These are phyloP conservation scores for Saccharomycopsis babjevae DNA, from an alignment of 805 yeast species.

Conservation along the genomic window DNA sequence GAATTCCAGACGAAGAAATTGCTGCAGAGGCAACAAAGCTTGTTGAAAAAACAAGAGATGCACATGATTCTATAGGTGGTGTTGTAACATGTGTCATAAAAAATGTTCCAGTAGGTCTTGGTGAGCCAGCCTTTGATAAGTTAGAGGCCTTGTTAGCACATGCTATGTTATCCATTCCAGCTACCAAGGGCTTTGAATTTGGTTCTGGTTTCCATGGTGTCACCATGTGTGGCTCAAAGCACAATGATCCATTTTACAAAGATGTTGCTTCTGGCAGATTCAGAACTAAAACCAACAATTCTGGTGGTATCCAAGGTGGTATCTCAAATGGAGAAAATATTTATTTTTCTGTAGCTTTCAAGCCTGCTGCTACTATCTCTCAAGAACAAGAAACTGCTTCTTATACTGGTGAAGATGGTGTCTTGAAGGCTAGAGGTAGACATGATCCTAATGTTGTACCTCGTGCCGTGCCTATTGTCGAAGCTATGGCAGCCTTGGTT, in stretches of 20 bases:
- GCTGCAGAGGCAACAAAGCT: constrained; percentile 75
- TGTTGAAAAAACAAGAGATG: constrained; percentile 77
- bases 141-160: constrained; percentile 92
- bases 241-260: constrained; percentile 75
- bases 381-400: constrained; percentile 85
- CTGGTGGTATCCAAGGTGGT: constrained; percentile 98
- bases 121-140: constrained; percentile 97
- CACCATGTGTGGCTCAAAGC: constrained; percentile 81
- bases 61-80: constrained; percentile 93
- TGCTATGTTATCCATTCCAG: constrained; percentile 96
- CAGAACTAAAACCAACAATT: constrained; percentile 81
- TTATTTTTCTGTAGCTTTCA: constrained; percentile 91
- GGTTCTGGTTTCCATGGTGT: constrained; percentile 96
- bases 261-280: constrained; percentile 52
- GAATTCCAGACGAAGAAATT: constrained; percentile 77
- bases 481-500: constrained; percentile 95
- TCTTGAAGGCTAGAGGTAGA: constrained; percentile 91
- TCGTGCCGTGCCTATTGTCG: constrained; percentile 96
- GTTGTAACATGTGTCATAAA: constrained; percentile 95
- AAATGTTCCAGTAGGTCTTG: constrained; percentile 90
- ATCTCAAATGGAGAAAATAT: constrained; percentile 93
- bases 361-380: constrained; percentile 95
- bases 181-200: constrained; percentile 95
- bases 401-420: constrained; percentile 82
- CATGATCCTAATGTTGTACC: constrained; percentile 99